phyloP scores from a whole-genome alignment of 1,284 basidiomycete genomes.

The Kwoniella shivajii region DNA sequence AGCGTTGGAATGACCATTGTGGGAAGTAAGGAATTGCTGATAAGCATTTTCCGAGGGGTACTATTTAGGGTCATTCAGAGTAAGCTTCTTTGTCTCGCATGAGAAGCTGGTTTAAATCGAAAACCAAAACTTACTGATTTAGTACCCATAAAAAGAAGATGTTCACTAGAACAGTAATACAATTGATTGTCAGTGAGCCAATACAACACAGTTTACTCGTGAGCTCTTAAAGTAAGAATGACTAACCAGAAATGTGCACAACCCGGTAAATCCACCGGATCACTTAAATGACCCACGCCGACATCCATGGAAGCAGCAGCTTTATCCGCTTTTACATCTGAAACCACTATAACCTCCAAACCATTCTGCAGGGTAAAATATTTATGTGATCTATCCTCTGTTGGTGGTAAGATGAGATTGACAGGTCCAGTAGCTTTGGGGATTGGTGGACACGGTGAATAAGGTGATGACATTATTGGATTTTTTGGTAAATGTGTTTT shows the following conservation, averaged over 20 bases:
- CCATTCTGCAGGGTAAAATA: conserved; percentile 85
- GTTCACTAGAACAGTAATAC: conserved; percentile 67
- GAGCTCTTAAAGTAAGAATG: conserved; percentile 54
- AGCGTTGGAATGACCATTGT: conserved; percentile 91
- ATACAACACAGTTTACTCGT: neutral
- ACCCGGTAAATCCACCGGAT: conserved; percentile 71
- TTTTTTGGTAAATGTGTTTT: conserved; percentile 6
- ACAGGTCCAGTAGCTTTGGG: conserved; percentile 53
- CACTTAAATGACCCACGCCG: conserved; percentile 89
- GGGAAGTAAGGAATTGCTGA: conserved; percentile 83
- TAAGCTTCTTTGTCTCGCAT: conserved; percentile 9
- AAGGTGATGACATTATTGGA: conserved; percentile 24
- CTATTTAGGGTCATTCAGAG: conserved; percentile 53
- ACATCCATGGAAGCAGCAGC: conserved; percentile 94
- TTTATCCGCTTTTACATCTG: conserved; percentile 88
- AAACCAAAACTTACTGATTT: conserved; percentile 47
- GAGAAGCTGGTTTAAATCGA: neutral
- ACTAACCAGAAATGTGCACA: conserved; percentile 54
- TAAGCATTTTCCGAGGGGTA: conserved; percentile 94
- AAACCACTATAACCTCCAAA: conserved; percentile 80
- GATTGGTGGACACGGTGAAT: conserved; percentile 40
- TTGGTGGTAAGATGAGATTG: conserved; percentile 62
- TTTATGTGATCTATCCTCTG: conserved; percentile 75
- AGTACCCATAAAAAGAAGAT: conserved; percentile 82
- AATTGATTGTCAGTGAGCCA: neutral